These are phyloP conservation scores for Rehmannia glutinosa DNA, from an alignment of 257 asterid genomes.

Conservation along the genomic window DNA sequence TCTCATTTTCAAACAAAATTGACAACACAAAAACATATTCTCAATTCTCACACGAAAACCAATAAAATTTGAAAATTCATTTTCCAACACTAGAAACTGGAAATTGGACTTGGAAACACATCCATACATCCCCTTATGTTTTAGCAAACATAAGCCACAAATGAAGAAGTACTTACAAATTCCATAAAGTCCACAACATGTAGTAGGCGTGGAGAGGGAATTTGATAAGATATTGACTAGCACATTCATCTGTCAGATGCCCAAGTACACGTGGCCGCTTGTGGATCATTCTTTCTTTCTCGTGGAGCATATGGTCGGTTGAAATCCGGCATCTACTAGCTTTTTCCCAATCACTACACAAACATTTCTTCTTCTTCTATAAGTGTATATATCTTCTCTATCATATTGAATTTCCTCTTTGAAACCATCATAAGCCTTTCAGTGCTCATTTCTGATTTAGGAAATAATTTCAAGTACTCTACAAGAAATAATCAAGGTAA, in stretches of 20 bases:
- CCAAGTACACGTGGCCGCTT: slow-evolving; percentile 45
- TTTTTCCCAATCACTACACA: slow-evolving; percentile 4
- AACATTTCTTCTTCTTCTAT: neutral
- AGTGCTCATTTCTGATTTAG: neutral
- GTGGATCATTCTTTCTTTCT: slow-evolving; percentile 44
- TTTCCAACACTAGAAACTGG: too few species aligned
- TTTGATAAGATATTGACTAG: slow-evolving; percentile 43
- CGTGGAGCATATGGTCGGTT: slow-evolving; percentile 43
- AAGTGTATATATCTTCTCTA: slow-evolving; percentile 26
- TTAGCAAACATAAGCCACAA: neutral
- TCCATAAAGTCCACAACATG: slow-evolving; percentile 8
- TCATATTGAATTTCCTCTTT: slow-evolving; percentile 27
- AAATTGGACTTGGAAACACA: too few species aligned
- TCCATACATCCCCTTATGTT: too few species aligned
- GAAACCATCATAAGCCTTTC: slow-evolving; percentile 11
- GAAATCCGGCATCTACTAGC: slow-evolving; percentile 42
- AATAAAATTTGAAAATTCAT: too few species aligned
- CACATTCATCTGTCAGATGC: slow-evolving; percentile 27
- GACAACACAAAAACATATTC: too few species aligned
- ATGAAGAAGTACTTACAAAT: neutral
- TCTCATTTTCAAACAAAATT: too few species aligned
- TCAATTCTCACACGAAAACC: too few species aligned
- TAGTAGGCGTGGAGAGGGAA: too few species aligned
- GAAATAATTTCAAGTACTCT: neutral
- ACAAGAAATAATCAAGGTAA: too few species aligned